Evolutionary conservation across 768 basidiomycete genomes (phyloP), one percentile per base, ranked within the genome.

Genomic region (Lepiota venenata): DNA sequence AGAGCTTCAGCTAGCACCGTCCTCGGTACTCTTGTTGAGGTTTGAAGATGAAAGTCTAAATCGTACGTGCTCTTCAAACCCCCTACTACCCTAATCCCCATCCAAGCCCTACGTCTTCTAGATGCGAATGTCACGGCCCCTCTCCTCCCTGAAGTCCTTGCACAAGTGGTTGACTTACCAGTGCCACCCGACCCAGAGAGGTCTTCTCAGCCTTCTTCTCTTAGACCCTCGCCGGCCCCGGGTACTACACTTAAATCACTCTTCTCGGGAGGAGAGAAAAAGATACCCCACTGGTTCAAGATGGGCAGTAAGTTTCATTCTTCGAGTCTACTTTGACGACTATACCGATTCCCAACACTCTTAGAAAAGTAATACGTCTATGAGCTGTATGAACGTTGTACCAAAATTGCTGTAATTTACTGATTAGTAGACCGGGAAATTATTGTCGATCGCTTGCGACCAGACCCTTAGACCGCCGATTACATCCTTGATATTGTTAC

Each of bases 401-500:
- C n/a, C 18, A 46, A 27, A 40, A 35, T 27, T 21, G 47, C 36
- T 49, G 44, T 52, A 58, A 55, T 42, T 20, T 48, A 54, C 37
- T 32, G 32, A 52, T 75, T 62, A 95, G 66, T 97, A 97, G 12
- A 91, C 67, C 25, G 94, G 94, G 65, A 98, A 95, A 18, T 63
- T 64, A 25, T 75, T 71, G 69, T 98, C 90, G 8, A 95, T 81
- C 14, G 87, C 70, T 56, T 69, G 75, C 46, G 86, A 77, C 93
- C 93, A 97, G 22, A 88, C 88, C 60, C 76, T 71, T 46, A 97
- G 70, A 1, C 95, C 95, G 18, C 95, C 94, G 7, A 90, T 72
- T 3, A 95, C 76, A 68, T 96, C 88, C 61, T 73, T 81, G 15
- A 89, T 72, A 35, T 71, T 61, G 4, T 56, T 46, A 5, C 64